These are phyloP conservation scores for Calocybe gangraenosa DNA, from an alignment of 768 basidiomycete genomes.

Conservation along the genomic window DNA sequence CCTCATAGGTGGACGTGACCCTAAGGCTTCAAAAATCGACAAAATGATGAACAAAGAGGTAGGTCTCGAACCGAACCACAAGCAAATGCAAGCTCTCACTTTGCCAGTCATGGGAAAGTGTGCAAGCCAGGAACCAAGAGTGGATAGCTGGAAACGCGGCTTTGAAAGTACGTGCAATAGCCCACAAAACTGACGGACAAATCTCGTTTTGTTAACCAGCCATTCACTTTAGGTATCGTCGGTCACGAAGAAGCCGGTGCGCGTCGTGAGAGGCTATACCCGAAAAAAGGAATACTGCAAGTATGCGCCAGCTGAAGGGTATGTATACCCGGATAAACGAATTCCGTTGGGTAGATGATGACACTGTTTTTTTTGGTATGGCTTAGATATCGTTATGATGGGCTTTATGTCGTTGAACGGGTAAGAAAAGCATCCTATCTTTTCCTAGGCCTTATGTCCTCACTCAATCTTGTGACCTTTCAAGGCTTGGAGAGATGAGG, in stretches of 20 bases:
- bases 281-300: conserved; percentile 3
- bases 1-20: conserved; percentile 15
- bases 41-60: conserved; percentile 17
- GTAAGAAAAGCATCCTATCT: not conserved
- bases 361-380: too few relatives aligned
- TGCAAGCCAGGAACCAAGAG: conserved; percentile 27
- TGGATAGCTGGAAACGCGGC: conserved; percentile 19
- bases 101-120: conserved; percentile 24
- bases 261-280: conserved; percentile 31
- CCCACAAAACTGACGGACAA: not conserved
- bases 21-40: conserved; percentile 7
- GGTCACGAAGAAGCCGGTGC: conserved; percentile 26
- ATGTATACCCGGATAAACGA: not conserved
- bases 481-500: conserved; percentile 17
- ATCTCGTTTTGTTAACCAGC: not conserved
- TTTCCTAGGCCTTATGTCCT: too few relatives aligned
- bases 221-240: conserved; percentile 23
- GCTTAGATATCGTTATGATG: conserved; percentile 22
- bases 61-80: not conserved
- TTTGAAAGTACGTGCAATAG: conserved; percentile 10
- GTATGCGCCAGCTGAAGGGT: conserved; percentile 23
- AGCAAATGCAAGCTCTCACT: not conserved
- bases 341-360: too few relatives aligned
- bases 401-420: conserved; percentile 19
- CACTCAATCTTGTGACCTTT: not conserved